Evolutionary conservation across 805 yeast species (phyloP), one percentile per base, ranked within the genome.

Genomic region (Saturnispora silvae): DNA sequence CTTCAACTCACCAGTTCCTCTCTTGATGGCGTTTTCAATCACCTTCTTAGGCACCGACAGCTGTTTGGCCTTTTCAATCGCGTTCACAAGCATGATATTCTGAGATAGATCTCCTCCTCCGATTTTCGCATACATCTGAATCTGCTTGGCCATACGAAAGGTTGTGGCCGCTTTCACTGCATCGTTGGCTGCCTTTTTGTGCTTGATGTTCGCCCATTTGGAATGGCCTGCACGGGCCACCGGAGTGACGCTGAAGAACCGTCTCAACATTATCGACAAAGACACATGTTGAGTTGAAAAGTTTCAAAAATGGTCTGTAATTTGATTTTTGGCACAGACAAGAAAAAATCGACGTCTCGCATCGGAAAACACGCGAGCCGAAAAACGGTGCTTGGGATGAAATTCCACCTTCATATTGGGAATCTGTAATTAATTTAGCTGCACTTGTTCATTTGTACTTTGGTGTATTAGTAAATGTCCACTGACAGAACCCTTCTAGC

Each of bases 121-220:
- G 69, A 45, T 70, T 67, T 75, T 77, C 1, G 84, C 89, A 32
- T 92, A 81, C 29, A 81, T 67, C 13, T 81, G 75, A 41, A 89
- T 82, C 49, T 75, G 70, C 31, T 75, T 70, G 5, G 96, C 80
- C 51, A 81, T 65, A 47, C 77, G 74, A 48, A 77, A 80, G 4
- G 84, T 76, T 20, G 75, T 65, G 39, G 75, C 70, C 41, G 84
- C 78, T 55, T 74, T 77, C 41, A 70, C 75, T 16, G 85, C 82
- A 60, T 89, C 98, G 51, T 86, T 85, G 45, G 84, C 83, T 38
- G 95, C 95, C 60, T 89, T 89, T 54, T 82, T 92, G 54, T 86
- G 96, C 53, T 86, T 81, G 48, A 92, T 89, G 33, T 82, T 84
- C 30, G 94, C 83, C 98, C 98, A 89, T 59, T 87, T 89, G 26